Base-by-base conservation (phyloP, 2,329 filamentous ascomycete species). In the Ophiosphaerella herpotricha region DNA sequence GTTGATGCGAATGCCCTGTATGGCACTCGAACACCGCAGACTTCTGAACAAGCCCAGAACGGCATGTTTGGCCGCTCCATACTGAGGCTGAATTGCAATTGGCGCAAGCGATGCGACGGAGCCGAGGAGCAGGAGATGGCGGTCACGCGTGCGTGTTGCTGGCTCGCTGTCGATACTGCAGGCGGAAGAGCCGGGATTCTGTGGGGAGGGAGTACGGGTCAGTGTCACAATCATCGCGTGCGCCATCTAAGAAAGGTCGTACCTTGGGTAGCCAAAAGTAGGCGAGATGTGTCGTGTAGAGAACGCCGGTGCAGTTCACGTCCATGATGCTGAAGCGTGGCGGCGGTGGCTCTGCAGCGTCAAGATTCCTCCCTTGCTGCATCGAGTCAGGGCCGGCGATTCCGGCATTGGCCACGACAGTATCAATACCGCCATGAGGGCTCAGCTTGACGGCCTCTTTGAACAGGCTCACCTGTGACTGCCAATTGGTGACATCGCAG, bases 331-430 rank as follows among this genome's bases (percentile, higher is more conserved):
- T 75, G 38, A 85, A 77, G 48, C 75, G 71, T 1, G 85, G 84
- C 48, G 76, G 66, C 1, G 74, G 74, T 3, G 80, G 80, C 45
- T 76, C 74, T 6, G 80, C 75, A 14, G 67, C 67, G 49, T 77
- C 73, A 34, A 80, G 71, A 48, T 75, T 71, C 21, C 54, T 57
- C 0, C 82, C 82, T 38, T 67, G 56, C 64, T 84, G 82, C 53
- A 86, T 80, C 4, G 51, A 37, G 29, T 66, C 64, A 1, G 23
- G 26, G 33, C 79, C 77, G 36, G 78, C 75, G 57, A 88, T 81
- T 39, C 86, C 87, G 0, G 86, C 86, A 63, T 87, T 88, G 53
- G 85, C 84, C 39, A 88, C 83, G 4, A 88, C 85, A 16, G 79
- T 75, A 68, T 88, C 84, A 54, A 88, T 80, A 11, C 79, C 78